Percentiles rank a stretch among this genome's conserved stretches.
Conservation (phyloP, 2,329 filamentous ascomycete species). For the Byssochlamys sp. region DNA sequence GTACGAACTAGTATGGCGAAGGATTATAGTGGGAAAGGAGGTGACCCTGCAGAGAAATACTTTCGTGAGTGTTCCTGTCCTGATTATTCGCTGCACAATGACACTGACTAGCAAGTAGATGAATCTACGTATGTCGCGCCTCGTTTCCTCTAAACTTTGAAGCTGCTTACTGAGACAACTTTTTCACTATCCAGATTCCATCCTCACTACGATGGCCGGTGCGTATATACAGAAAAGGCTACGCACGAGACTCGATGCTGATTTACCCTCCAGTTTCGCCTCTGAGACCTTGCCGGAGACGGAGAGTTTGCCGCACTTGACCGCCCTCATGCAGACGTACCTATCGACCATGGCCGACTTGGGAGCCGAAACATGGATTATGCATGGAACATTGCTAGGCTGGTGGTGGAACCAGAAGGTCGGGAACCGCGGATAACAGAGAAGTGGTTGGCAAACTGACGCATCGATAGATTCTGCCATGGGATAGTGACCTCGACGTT, state of each 20-base stretch:
- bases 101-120: conserved; percentile 18
- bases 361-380: conserved; percentile 53
- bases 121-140: conserved; percentile 34
- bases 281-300: conserved; percentile 35
- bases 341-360: conserved; percentile 48
- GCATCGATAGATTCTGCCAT: conserved; percentile 44
- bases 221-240: conserved; percentile 2
- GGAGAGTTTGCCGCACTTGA: conserved; percentile 41
- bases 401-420: conserved; percentile 55
- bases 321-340: conserved; percentile 46
- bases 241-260: conserved; percentile 2
- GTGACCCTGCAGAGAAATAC: conserved; percentile 39
- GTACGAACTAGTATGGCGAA: conserved; percentile 33
- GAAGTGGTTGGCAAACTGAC: neutral
- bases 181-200: conserved; percentile 35
- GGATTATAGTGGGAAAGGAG: conserved; percentile 30
- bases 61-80: conserved; percentile 32
- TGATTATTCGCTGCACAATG: conserved; percentile 4
- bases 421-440: conserved; percentile 2
- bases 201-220: conserved; percentile 47
- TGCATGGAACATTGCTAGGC: conserved; percentile 52
- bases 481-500: conserved; percentile 54
- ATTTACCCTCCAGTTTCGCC: conserved; percentile 37
- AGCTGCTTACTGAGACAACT: neutral
- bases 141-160: neutral